Conservation (phyloP, 306 rosid species). For the Cicer arietinum region DNA sequence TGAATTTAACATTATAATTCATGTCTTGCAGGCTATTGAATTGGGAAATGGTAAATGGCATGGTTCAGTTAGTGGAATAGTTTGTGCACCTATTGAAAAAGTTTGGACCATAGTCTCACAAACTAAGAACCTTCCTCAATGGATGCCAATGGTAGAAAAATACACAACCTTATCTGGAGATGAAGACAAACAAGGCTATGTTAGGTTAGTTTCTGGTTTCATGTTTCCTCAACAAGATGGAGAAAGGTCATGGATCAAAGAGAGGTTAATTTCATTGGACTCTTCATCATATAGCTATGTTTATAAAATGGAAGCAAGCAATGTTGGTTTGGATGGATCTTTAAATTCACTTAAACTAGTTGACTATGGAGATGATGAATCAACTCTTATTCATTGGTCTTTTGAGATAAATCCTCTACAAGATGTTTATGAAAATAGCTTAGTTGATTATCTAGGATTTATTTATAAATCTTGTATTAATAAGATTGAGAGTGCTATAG, state of each 20-base stretch:
- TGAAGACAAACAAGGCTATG: slow-evolving; percentile 68
- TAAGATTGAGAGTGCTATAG: slow-evolving; percentile 69
- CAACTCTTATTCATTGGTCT: slow-evolving; percentile 73
- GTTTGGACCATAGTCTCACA: slow-evolving; percentile 71
- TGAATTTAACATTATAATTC: not conserved
- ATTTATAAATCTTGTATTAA: slow-evolving; percentile 76
- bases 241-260: slow-evolving; percentile 91
- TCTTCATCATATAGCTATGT: slow-evolving; percentile 56
- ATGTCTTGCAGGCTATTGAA: slow-evolving; percentile 46
- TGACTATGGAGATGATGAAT: slow-evolving; percentile 61
- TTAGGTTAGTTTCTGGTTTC: slow-evolving; percentile 72
- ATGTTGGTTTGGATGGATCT: slow-evolving; percentile 79
- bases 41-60: slow-evolving; percentile 63
- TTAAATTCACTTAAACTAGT: slow-evolving; percentile 64
- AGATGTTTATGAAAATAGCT: slow-evolving; percentile 59
- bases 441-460: slow-evolving; percentile 73
- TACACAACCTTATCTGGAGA: slow-evolving; percentile 64
- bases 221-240: slow-evolving; percentile 83
- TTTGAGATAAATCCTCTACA: slow-evolving; percentile 68
- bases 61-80: slow-evolving; percentile 68
- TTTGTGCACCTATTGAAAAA: slow-evolving; percentile 63
- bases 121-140: slow-evolving; percentile 65
- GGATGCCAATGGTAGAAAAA: slow-evolving; percentile 87
- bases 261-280: slow-evolving; percentile 69
- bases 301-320: slow-evolving; percentile 79